A percentile compares a stretch with the other conserved stretches of the same genome.
phyloP scores from a whole-genome alignment of 179 eudicot species.

The Silene noctiflora region DNA sequence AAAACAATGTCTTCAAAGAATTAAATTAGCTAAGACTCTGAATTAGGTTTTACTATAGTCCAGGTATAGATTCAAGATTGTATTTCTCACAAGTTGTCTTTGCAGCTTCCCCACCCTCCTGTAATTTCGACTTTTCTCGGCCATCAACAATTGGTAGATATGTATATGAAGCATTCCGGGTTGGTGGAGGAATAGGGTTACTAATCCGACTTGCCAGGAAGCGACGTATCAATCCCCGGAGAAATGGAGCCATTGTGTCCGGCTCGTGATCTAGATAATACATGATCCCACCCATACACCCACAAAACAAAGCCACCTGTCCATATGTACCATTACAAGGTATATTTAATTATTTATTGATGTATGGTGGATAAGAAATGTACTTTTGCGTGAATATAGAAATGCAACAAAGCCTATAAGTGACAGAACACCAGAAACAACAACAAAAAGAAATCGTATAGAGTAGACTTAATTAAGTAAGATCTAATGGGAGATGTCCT shows the following conservation, averaged over 20 bases:
- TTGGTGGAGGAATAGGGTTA: constrained; percentile 58
- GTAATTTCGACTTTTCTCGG: constrained; percentile 41
- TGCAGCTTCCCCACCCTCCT: constrained; percentile 37
- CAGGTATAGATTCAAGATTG: constrained; percentile 84
- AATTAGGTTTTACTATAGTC: constrained; percentile 48
- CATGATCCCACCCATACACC: constrained; percentile 96
- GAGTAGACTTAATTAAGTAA: neutral
- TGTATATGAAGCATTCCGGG: constrained; percentile 55
- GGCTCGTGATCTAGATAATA: constrained; percentile 91
- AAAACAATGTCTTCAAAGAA: constrained; percentile 19
- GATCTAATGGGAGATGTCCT: neutral
- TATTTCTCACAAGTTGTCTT: constrained; percentile 50
- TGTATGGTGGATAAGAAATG: neutral
- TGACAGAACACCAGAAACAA: neutral
- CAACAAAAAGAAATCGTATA: neutral
- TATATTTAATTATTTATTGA: too few relatives aligned
- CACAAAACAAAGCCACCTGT: constrained; percentile 91
- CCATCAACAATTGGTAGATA: constrained; percentile 61
- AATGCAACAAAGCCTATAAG: neutral
- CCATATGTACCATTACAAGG: neutral
- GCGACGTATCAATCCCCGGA: constrained; percentile 79
- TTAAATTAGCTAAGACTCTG: constrained; percentile 5
- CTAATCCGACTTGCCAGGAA: constrained; percentile 87
- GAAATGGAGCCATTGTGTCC: constrained; percentile 92
- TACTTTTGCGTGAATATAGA: neutral